Base-by-base conservation (phyloP, 139 green algal genomes). In the Chlamydomonas applanata region DNA sequence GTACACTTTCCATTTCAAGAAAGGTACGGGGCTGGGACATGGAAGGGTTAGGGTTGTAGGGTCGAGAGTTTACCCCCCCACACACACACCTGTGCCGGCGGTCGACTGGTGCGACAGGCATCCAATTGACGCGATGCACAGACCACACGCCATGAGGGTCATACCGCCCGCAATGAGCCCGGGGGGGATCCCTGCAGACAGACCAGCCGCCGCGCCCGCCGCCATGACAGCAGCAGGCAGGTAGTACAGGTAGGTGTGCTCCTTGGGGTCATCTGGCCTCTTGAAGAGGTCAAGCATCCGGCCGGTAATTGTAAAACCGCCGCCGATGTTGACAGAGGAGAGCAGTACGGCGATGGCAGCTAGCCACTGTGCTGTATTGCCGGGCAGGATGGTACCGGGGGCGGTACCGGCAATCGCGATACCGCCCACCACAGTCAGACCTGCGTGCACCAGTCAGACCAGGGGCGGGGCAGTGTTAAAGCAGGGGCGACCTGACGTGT, bases 281-380 rank as follows among this genome's bases (percentile, higher is more conserved):
- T 89, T 90, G 89, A 98, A 98, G 91, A 98, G 97, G 83, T 95
- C 91, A 54, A 98, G 87, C 94, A 98, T 98, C 65, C 83, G 83
- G 22, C n/a, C 69, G 0, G 93, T 97, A 80, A 97, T 90, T 36
- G 86, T 91, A 82, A 97, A 97, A 36, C 93, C 93, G 40, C 40
- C 93, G 30, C 87, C 89, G 59, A 97, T 97, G 85, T 97, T 97
- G 73, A 97, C 76, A 0, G 91, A 86, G 2, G 80, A 91, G 0
- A 85, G 80, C 16, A 87, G 32, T 56, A 97, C 88, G 25, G 93
- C 91, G 19, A 79, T 54, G 0, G 82, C 77, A 9, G 90, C 91
- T 67, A 97, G 75, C 0, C 70, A 76, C 76, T 87, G 86, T 2
- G 76, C 77, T 4, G 86, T 73, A 54, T 71, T 92, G 60, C 45